A percentile compares a stretch with the other conserved stretches of the same genome.
Conservation (phyloP, 495 filamentous ascomycete species). For the Margaritispora aquatica region DNA sequence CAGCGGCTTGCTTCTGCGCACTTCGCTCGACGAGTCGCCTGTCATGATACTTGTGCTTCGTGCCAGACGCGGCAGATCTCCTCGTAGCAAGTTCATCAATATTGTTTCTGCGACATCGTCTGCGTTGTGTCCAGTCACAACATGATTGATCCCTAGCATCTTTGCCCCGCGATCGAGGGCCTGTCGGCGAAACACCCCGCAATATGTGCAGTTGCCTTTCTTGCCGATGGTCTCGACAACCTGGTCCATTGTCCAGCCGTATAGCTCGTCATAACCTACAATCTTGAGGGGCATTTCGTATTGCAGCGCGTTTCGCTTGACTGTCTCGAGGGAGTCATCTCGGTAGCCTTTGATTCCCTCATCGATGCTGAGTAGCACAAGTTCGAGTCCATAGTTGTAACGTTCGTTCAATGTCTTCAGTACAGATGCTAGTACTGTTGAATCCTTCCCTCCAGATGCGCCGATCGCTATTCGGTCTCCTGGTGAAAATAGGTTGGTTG, state of each 20-base stretch:
- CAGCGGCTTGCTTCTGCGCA: constrained; percentile 89
- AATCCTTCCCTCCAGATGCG: constrained; percentile 96
- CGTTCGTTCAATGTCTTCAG: constrained; percentile 92
- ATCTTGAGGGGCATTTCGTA: constrained; percentile 88
- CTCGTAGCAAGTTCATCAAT: constrained; percentile 91
- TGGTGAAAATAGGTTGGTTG: constrained; percentile 67
- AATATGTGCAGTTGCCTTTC: constrained; percentile 99
- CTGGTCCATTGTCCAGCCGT: constrained; percentile 99
- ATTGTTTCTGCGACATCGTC: constrained; percentile 98
- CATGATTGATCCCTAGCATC: constrained; percentile 81
- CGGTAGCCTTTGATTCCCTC: constrained; percentile 96
- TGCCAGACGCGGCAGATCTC: constrained; percentile 81
- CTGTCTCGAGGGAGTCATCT: constrained; percentile 91
- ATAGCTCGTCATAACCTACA: constrained; percentile 87
- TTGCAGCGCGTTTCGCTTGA: constrained; percentile 86
- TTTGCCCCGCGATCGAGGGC: constrained; percentile 90
- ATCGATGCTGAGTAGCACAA: constrained; percentile 86
- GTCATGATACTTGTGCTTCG: constrained; percentile 92
- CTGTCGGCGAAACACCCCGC: constrained; percentile 92
- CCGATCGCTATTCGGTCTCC: constrained; percentile 92
- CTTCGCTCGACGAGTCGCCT: constrained; percentile 61
- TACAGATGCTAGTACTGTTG: constrained; percentile 89
- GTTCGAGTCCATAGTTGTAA: constrained; percentile 76
- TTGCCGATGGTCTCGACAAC: constrained; percentile 94
- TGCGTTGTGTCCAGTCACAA: constrained; percentile 96